Evolutionary conservation across 192 early-diverging fungal species (phyloP), one percentile per base, ranked within the genome.

Genomic region (Gorgonomyces haynaldii): DNA sequence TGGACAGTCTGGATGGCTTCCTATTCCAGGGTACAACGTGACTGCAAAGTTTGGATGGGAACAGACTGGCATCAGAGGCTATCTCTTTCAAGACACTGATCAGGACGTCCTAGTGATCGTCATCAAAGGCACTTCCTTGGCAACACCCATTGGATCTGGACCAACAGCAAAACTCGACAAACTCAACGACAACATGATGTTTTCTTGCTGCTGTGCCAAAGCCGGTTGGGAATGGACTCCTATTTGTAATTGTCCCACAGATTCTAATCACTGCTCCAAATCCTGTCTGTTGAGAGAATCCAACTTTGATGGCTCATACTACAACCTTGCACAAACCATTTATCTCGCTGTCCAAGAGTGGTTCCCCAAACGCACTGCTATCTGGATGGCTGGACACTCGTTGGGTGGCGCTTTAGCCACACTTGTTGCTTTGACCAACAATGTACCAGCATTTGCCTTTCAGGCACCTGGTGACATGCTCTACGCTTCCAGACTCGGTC

Each of bases 151-250:
- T 15, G 60, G 63, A 25, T 53, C 60, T 7, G 66, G 68, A 1
- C 57, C 57, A 10, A 64, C 65, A 1, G 29, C 56, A 4, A 49
- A 32, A 9, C 25, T 37, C n/a, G 70, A 74, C 45, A 70, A 70
- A 52, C 63, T 60, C 20, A 71, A 71, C 53, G 91, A 96, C 66
- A 97, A 96, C 58, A 69, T 85, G 8, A 74, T 96, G 51, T 97
- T 94, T 54, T 91, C 88, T 1, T 97, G 94, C 66, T 97, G 94
- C 64, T 97, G 94, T 65, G 94, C 81, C 5, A 79, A 81, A 30
- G 84, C 82, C 7, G 79, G 81, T 37, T 79, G 78, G 26, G 69
- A 67, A 0, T 97, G 94, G 94, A 62, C 57, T 1, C 63, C 82
- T 0, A 83, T 97, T 2, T 97, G 94, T 58, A 75, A 76, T 53